These are phyloP conservation scores for Talaromyces sp. DNA, from an alignment of 2,329 filamentous ascomycete species.

Conservation along the genomic window DNA sequence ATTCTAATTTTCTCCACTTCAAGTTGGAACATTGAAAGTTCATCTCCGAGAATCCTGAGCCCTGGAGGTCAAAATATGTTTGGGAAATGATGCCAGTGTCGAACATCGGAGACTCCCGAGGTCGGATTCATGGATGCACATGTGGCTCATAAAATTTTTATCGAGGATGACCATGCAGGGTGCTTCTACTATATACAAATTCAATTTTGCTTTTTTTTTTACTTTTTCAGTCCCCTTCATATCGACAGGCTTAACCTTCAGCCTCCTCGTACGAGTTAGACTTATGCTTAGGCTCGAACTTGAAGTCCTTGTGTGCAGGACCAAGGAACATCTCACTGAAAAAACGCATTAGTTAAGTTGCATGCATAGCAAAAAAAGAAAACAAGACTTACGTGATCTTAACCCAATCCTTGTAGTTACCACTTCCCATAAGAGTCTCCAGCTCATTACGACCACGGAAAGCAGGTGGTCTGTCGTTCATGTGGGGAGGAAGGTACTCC, in stretches of 20 bases:
- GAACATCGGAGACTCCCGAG: too few species aligned
- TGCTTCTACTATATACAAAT: neutral
- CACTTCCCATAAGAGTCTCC: constrained; percentile 88
- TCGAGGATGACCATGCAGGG: too few species aligned
- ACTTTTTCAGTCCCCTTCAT: neutral
- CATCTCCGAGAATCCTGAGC: too few species aligned
- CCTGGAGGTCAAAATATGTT: too few species aligned
- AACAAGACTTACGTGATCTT: constrained; percentile 78
- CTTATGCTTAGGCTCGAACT: constrained; percentile 78
- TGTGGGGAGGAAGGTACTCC: constrained; percentile 81
- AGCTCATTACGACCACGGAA: constrained; percentile 85
- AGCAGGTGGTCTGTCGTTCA: constrained; percentile 86
- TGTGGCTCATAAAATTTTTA: too few species aligned
- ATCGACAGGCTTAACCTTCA: neutral
- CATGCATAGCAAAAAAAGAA: neutral
- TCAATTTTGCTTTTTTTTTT: neutral
- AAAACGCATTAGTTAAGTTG: constrained; percentile 13
- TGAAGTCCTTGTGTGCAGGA: constrained; percentile 84
- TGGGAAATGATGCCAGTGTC: too few species aligned
- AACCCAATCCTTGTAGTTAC: constrained; percentile 96
- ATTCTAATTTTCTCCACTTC: too few species aligned
- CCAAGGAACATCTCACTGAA: constrained; percentile 95
- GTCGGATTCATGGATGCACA: too few species aligned
- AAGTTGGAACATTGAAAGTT: too few species aligned
- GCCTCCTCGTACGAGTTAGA: constrained; percentile 6